These are phyloP conservation scores for Cyberlindnera xishuangbannaensis DNA, from an alignment of 805 yeast genomes.

Conservation along the genomic window DNA sequence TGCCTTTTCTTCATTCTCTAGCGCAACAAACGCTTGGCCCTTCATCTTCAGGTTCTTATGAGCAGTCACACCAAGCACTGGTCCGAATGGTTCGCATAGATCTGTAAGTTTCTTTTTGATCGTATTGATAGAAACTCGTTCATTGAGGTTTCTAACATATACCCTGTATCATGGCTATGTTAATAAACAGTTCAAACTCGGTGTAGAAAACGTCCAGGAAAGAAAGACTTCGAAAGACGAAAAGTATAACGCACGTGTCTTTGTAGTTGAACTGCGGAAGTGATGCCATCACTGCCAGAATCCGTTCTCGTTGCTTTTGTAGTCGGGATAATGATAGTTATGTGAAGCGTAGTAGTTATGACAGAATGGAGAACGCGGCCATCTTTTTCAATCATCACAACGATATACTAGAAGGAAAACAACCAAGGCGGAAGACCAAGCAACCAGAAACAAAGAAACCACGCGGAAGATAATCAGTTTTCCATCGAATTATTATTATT, in stretches of 20 bases:
- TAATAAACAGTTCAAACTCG: no score
- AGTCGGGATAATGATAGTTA: no score
- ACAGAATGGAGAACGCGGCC: no score
- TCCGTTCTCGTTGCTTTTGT: neutral
- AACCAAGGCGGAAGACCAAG: no score
- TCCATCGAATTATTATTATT: no score
- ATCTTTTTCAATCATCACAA: no score
- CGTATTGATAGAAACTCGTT: constrained; percentile 50
- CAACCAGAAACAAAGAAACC: no score
- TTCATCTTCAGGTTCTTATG: constrained; percentile 58
- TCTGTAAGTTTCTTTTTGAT: constrained; percentile 38
- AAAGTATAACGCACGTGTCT: constrained; percentile 19
- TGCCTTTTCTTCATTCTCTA: constrained; percentile 38
- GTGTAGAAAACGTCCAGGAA: no score
- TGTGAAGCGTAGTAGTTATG: no score
- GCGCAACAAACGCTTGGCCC: constrained; percentile 80
- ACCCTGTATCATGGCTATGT: no score
- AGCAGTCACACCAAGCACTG: constrained; percentile 47
- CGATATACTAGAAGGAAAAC: no score
- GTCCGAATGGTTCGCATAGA: constrained; percentile 41
- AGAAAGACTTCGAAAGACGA: neutral
- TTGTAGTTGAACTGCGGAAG: constrained; percentile 11
- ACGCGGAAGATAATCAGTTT: no score
- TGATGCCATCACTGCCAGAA: constrained; percentile 1
- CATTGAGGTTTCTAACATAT: constrained; percentile 69